These are phyloP conservation scores for Chrysanthemum lavandulifolium DNA, from an alignment of 129 eudicot species.

Conservation along the genomic window DNA sequence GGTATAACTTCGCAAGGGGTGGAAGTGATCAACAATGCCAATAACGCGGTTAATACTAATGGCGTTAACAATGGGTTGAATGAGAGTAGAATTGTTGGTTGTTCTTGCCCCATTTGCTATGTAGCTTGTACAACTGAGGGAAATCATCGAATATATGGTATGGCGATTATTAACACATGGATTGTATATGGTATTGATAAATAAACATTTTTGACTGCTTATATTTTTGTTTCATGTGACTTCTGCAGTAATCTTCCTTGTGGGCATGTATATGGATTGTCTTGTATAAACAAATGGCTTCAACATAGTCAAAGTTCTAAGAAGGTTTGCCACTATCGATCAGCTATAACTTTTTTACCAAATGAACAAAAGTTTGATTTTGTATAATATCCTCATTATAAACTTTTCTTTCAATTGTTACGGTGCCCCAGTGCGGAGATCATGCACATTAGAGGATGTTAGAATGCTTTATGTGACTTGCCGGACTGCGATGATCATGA, in stretches of 20 bases:
- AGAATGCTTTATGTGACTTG: slow-evolving; percentile 61
- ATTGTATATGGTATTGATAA: neutral
- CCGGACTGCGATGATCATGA: slow-evolving; percentile 40
- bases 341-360: neutral
- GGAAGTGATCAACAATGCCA: neutral
- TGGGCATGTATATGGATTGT: slow-evolving; percentile 68
- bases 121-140: slow-evolving; percentile 65
- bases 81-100: slow-evolving; percentile 41
- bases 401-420: slow-evolving; percentile 2
- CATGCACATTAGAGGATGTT: slow-evolving; percentile 54
- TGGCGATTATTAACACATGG: neutral
- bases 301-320: slow-evolving; percentile 36
- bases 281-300: slow-evolving; percentile 78
- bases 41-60: slow-evolving; percentile 9
- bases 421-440: slow-evolving; percentile 78
- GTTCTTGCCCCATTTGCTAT: slow-evolving; percentile 55
- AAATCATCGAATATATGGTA: slow-evolving; percentile 63
- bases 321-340: slow-evolving; percentile 41
- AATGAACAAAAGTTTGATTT: neutral
- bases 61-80: neutral
- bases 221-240: neutral
- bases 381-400: neutral
- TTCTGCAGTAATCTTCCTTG: slow-evolving; percentile 71
- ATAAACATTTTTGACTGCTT: neutral
- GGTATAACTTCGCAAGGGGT: slow-evolving; percentile 15